Base-by-base conservation (phyloP, 495 filamentous ascomycete species). In the Monascus purpureus region DNA sequence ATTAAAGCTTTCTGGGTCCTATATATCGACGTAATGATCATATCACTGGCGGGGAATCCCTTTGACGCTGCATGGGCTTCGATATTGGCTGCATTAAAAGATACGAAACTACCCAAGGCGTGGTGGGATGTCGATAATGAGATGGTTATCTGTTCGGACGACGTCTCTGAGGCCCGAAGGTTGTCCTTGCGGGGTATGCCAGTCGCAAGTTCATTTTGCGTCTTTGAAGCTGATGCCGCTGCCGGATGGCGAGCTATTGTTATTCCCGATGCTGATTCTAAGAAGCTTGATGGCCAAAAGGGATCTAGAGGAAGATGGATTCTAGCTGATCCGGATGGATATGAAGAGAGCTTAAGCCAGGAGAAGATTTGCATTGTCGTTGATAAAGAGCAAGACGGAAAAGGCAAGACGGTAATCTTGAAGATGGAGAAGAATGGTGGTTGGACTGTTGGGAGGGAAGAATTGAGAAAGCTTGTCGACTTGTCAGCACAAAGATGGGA, bases 1-100 rank as follows among this genome's bases (percentile, higher is more conserved):
- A 59, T 84, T 19, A 84, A 82, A 50, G 87, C 75, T 4, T 96
- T 84, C 50, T 97, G 88, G 88, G 75, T 78, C 7, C 73, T 97
- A 2, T 94, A 94, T 45, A 85, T 97, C 38, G 85, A 94, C 53
- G 54, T 93, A 15, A 68, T 94, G 47, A 82, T 92, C 49, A 75
- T 95, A 33, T 88, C 83, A 0, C 70, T 93, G 9, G 87, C 92
- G 31, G 88, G 88, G 0, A 92, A 87, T 46, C 70, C 82, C 9
- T 85, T 96, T 42, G 87, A 96, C 40, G 80, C 78, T 2, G 82
- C 82, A 1, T 96, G 87, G 88, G 68, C 75, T 0, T 75, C 84
- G 8, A 67, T 93, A 3, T 40, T 93, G 22, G 77, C 84, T 13
- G 90, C 90, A n/a, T 56, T 97, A 31, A 63, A 64, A 15, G 71